Evolutionary conservation across 805 yeast species (phyloP).

Genomic region (Saturnispora diversa): DNA sequence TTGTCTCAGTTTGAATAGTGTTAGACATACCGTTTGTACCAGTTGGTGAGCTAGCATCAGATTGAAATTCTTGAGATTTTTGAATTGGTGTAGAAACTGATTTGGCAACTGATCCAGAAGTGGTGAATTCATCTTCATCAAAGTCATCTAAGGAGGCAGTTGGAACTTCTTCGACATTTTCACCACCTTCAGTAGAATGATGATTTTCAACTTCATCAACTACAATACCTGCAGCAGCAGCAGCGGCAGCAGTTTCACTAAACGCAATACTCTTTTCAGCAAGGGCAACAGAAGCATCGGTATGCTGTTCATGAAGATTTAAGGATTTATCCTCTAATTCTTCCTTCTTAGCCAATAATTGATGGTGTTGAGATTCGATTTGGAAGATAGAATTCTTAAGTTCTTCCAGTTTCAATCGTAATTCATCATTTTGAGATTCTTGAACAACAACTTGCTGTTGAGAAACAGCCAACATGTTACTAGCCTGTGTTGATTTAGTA

Average conservation of each 20-base stretch:
- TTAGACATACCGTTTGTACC: conserved; percentile 18
- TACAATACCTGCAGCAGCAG: conserved; percentile 22
- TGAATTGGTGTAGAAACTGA: conserved; percentile 12
- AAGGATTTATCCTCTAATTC: conserved; percentile 33
- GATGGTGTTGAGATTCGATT: conserved; percentile 23
- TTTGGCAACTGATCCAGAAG: conserved; percentile 1
- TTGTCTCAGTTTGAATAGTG: conserved; percentile 16
- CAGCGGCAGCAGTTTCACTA: conserved; percentile 25
- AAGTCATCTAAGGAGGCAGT: conserved; percentile 28
- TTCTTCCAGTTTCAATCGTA: conserved; percentile 21
- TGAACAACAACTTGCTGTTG: conserved; percentile 60
- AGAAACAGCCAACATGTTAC: conserved; percentile 55
- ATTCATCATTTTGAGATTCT: conserved; percentile 39
- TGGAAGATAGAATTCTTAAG: conserved; percentile 23
- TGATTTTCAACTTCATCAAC: conserved; percentile 17
- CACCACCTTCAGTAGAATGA: neutral
- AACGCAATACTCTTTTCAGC: conserved; percentile 28
- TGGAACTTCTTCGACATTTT: conserved; percentile 24
- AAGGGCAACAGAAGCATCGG: conserved; percentile 26
- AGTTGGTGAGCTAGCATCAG: conserved; percentile 20
- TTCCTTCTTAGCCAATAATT: conserved; percentile 17
- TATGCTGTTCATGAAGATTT: conserved; percentile 32
- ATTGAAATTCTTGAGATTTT: neutral
- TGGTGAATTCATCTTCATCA: conserved; percentile 20
- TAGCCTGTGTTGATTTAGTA: conserved; percentile 51